Base-by-base conservation (phyloP, 2,329 filamentous ascomycete genomes). In the Stromatinia cepivora region DNA sequence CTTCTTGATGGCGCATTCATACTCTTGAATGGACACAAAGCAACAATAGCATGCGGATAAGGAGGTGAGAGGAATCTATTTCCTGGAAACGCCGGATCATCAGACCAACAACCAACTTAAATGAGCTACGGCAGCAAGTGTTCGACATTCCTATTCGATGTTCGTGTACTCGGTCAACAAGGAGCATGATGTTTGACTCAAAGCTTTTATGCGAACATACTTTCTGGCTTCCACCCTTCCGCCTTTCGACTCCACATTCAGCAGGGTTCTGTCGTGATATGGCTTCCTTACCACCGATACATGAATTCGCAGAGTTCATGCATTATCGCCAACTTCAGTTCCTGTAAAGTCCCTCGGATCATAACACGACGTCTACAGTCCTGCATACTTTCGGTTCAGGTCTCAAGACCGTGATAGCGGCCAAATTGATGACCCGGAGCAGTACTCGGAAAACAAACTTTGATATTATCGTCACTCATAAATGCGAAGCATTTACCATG, bases 1-100 rank as follows among this genome's bases (percentile, higher is more conserved):
- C 61, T 39, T 52, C 31, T 63, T 63, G 46, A 28, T 50, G 7
- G 13, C 34, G 34, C 34, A 52, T 63, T 52, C 46, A 63, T 42
- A 50, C n/a, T 63, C 17, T 50, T 13, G 9, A 39, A 50, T 36
- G 22, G 10, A 13, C 46, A 52, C 15, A 39, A 39, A n/a, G 20
- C n/a, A 39, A 63, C 34, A 11, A 63, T 28, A 22, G 7, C 31
- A 63, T 63, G 31, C n/a, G 17, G 9, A 8, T 20, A 31, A 39
- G 61, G 46, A 52, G 46, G 61, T 52, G 61, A 63, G 61, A 28
- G 15, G n/a, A 39, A 39, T 52, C 5, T 5, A 22, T 52, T 52
- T 52, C 34, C 15, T 28, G 20, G 39, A 6, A 36, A 39, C 10
- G 31, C 15, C 6, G 5, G 31, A 63, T 63, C 61, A 63, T 52